Conservation (phyloP, 768 basidiomycete species). For the Dentipellis sp. region DNA sequence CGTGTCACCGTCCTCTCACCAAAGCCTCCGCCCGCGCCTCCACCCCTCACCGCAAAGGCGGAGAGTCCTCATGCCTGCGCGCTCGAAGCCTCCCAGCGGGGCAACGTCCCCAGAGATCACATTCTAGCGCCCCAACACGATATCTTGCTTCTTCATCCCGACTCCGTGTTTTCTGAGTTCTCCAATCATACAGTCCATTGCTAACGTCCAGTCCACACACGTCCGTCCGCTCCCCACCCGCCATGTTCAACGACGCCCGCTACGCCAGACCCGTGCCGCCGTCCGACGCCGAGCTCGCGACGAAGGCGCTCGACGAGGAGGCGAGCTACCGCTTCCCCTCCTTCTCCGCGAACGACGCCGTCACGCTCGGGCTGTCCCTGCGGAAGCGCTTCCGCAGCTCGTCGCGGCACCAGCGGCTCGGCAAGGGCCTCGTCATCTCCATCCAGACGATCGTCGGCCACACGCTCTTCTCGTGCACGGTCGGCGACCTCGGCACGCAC, state of each 20-base stretch:
- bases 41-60: not conserved
- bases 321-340: conserved; percentile 58
- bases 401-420: conserved; percentile 53
- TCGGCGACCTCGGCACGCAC: conserved; percentile 64
- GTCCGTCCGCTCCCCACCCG: not conserved
- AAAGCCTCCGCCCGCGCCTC: not conserved
- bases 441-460: conserved; percentile 76
- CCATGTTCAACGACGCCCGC: conserved; percentile 46
- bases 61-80: not conserved
- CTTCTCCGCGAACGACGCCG: conserved; percentile 70
- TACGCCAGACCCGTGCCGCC: conserved; percentile 51
- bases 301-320: conserved; percentile 64
- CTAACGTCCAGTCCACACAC: not conserved
- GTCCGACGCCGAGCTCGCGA: conserved; percentile 65
- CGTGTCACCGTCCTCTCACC: conserved; percentile 2
- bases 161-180: not conserved
- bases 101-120: not conserved
- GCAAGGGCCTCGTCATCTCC: conserved; percentile 74
- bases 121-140: not conserved
- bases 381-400: conserved; percentile 77
- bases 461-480: conserved; percentile 73
- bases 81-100: not conserved
- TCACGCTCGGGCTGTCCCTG: conserved; percentile 70
- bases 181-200: too few species aligned
- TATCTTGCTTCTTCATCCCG: not conserved